Evolutionary conservation across 768 basidiomycete species (phyloP).

Genomic region (Termitomyces sp.): DNA sequence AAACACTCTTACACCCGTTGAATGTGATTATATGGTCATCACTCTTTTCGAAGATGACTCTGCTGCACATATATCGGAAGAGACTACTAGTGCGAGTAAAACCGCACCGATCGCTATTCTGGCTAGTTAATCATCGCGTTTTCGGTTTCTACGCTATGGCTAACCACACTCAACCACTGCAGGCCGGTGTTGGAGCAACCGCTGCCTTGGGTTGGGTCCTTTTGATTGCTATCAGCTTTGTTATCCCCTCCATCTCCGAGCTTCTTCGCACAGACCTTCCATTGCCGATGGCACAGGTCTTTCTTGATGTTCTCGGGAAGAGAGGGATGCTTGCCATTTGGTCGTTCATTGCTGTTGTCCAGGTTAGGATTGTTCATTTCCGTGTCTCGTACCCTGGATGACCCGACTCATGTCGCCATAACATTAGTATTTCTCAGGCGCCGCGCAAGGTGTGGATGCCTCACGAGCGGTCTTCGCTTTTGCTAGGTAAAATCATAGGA

Average conservation of each 20-base stretch:
- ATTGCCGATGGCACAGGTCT: constrained; percentile 71
- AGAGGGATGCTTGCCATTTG: constrained; percentile 70
- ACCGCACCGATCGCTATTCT: constrained; percentile 67
- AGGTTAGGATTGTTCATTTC: constrained; percentile 15
- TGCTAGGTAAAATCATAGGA: not conserved
- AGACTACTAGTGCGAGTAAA: constrained; percentile 58
- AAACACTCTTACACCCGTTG: constrained; percentile 1
- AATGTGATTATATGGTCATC: not conserved
- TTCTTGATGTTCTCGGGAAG: constrained; percentile 62
- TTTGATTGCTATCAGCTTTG: not conserved
- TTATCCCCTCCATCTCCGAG: constrained; percentile 27
- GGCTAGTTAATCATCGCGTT: constrained; percentile 5
- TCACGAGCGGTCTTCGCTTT: constrained; percentile 1
- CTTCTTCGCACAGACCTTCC: constrained; percentile 49
- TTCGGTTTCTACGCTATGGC: not conserved
- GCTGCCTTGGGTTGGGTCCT: not conserved
- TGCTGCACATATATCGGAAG: constrained; percentile 73
- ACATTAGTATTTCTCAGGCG: not conserved
- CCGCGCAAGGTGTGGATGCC: not conserved
- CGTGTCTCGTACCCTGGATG: not conserved
- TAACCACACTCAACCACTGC: not conserved
- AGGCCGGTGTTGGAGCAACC: not conserved
- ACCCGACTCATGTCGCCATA: not conserved
- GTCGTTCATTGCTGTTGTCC: constrained; percentile 66
- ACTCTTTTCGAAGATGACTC: constrained; percentile 53